Percentiles rank a stretch among this genome's conserved stretches.
Conservation (phyloP, 805 yeast species). For the Naumovozyma castellii region DNA sequence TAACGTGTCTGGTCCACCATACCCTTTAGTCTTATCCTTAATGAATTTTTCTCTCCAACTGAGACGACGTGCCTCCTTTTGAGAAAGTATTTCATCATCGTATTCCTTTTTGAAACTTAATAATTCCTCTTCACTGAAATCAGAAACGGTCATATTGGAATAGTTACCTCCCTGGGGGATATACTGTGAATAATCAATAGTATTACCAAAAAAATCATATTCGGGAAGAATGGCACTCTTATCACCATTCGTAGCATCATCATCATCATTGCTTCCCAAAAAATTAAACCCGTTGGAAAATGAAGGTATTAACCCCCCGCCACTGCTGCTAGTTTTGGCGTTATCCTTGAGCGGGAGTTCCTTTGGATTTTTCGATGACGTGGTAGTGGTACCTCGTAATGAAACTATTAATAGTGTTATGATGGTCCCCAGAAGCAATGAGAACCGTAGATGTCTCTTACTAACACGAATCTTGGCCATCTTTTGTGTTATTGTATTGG, state of each 20-base stretch:
- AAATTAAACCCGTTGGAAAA: no score
- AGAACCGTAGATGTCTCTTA: not conserved
- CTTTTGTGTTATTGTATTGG: not conserved
- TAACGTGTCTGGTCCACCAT: slow-evolving; percentile 1
- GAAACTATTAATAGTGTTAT: not conserved
- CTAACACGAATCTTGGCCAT: not conserved
- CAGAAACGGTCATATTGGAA: not conserved
- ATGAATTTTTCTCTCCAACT: not conserved
- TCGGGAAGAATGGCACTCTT: not conserved
- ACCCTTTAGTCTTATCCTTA: not conserved
- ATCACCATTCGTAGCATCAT: not conserved
- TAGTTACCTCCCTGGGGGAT: not conserved
- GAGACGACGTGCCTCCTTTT: not conserved
- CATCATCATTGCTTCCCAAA: not conserved
- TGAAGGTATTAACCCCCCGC: no score
- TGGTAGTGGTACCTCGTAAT: no score
- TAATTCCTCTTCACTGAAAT: not conserved
- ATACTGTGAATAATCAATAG: not conserved
- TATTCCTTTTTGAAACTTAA: no score
- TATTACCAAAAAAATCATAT: not conserved
- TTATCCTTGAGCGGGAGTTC: no score
- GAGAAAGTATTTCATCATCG: not conserved
- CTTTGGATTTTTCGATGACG: no score
- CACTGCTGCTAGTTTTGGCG: no score
- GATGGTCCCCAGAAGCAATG: not conserved